Evolutionary conservation across 2,329 filamentous ascomycete species (phyloP), one percentile per base, ranked within the genome.

Genomic region (Fusarium clavum): DNA sequence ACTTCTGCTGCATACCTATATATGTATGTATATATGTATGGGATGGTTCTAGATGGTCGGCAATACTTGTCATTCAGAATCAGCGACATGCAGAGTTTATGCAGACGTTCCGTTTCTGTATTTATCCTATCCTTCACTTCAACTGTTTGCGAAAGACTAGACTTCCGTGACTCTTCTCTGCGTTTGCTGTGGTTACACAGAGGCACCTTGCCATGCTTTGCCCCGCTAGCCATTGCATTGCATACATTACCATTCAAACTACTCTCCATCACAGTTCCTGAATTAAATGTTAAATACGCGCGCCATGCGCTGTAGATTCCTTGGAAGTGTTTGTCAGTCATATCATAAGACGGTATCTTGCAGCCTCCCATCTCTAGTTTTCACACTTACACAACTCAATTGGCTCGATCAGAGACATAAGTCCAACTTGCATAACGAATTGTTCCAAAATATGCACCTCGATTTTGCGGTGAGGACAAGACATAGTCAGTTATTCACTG

Each of bases 401-500:
- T 51, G 25, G 30, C 44, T 63, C 49, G 22, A 43, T 47, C 66
- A 72, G 56, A 70, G 55, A 70, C 66, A 66, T 25, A 20, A 54
- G 55, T 52, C 59, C 55, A 56, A 32, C 16, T 46, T 61, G 55
- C 56, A 58, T 73, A 47, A 54, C 44, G 8, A 56, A 46, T 53
- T 52, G 30, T 41, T 64, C 52, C 40, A 59, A 34, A 69, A 24
- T 46, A 58, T 69, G 65, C 65, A 57, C 48, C 48, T 44, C 56
- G 11, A 20, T 41, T 52, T 72, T 72, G 61, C 71, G 71, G 71
- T 72, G 56, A 72, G 49, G 61, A 68, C 65, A 53, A 73, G 61
- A 73, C 57, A 71, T 57, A 22, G 34, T 29, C 38, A 52, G 22
- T 38, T 27, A 20, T 18, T 20, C 32, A 41, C 14, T 27, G 27